Evolutionary conservation across 169 alveolate genomes (phyloP), one percentile per base, ranked within the genome.

Genomic region (Neospora caninum): DNA sequence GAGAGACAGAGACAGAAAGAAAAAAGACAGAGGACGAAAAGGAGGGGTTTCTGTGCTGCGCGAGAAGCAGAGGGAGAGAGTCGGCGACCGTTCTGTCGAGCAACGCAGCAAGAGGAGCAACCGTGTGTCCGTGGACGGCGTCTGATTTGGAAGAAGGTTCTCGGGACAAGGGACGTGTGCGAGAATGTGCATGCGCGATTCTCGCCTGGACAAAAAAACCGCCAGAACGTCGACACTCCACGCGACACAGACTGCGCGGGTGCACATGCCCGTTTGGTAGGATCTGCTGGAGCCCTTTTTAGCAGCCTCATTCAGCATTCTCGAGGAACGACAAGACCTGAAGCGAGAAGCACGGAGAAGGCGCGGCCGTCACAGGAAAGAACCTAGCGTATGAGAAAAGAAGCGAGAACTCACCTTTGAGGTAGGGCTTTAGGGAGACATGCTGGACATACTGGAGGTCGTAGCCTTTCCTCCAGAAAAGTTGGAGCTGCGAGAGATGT

Each of bases 371-470:
- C n/a, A n/a, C n/a, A n/a, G n/a, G n/a, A n/a, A 73, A 10, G 29
- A 18, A n/a, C 29, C 13, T 73, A 73, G 86, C 34, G 86, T 18
- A 16, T 18, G 86, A 73, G 22, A n/a, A n/a, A 73, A n/a, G 29
- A 16, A 73, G 86, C 22, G 54, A 41, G 27, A 34, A 13, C 89
- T 39, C 53, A 89, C 93, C 88, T 27, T 1, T 16, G 53, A 45
- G 22, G 73, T 89, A 89, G 13, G 78, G 16, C 45, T 41, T 34
- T 27, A 89, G 29, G 34, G n/a, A 10, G 70, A n/a, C 80, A 86
- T 89, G 93, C 69, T 89, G 93, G n/a, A 89, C 88, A 73, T 89
- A 89, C 88, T 89, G 88, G 45, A 89, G 88, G 78, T 70, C 78
- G 88, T 22, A 89, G 31, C 93, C 88, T 20, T 43, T 38, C 29